These are phyloP conservation scores for Chaetomidium leptoderma DNA, from an alignment of 495 filamentous ascomycete species.

Conservation along the genomic window DNA sequence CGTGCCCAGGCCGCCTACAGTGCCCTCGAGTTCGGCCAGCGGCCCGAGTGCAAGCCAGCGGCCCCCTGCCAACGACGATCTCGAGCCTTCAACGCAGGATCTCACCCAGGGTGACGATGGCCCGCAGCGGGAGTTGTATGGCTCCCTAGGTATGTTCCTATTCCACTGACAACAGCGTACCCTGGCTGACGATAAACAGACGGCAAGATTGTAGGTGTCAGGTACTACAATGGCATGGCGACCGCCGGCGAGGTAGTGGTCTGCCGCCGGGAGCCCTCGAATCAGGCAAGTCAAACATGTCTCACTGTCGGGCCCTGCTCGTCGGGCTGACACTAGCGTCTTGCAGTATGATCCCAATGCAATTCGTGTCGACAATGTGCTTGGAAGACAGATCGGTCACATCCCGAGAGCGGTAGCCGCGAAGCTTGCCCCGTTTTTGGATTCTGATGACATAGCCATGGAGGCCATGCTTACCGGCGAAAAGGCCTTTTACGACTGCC, in stretches of 20 bases:
- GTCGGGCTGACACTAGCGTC: neutral
- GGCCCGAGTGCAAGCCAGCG: neutral
- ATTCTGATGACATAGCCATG: conserved; percentile 47
- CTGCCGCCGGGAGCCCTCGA: conserved; percentile 62
- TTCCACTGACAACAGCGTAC: neutral
- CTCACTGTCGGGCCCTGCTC: neutral
- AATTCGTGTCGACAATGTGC: conserved; percentile 76
- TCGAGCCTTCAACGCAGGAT: conserved; percentile 47
- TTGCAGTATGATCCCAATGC: conserved; percentile 73
- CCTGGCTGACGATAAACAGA: conserved; percentile 37
- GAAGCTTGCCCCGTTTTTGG: conserved; percentile 61
- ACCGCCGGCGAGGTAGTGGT: conserved; percentile 68
- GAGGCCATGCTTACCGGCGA: conserved; percentile 58
- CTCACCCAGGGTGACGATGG: conserved; percentile 50
- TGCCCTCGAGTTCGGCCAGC: neutral
- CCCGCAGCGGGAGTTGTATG: conserved; percentile 48
- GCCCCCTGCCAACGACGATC: conserved; percentile 24
- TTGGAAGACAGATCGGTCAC: conserved; percentile 74
- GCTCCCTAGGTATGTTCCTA: conserved; percentile 34
- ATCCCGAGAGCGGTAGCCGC: conserved; percentile 60
- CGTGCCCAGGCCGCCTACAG: neutral
- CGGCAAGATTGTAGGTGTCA: conserved; percentile 74
- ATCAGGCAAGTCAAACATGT: conserved; percentile 38
- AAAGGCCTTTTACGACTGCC: conserved; percentile 64
- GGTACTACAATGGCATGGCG: conserved; percentile 71